Percentiles rank a stretch among this genome's conserved stretches.
These are phyloP conservation scores for Musa itinerans DNA, from an alignment of 176 grass and related monocot genomes.

Conservation along the genomic window DNA sequence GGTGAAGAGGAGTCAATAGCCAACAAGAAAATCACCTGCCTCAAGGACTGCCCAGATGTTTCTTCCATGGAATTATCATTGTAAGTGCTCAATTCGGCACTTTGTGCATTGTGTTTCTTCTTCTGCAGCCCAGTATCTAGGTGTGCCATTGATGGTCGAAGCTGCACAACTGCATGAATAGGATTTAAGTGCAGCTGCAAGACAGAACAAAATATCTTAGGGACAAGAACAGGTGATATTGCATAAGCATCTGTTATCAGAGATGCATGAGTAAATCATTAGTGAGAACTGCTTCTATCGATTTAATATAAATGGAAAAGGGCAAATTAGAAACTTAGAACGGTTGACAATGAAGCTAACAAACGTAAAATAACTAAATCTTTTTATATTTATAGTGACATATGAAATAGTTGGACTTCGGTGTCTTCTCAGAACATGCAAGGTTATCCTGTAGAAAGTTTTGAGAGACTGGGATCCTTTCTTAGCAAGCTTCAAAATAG, in stretches of 20 bases:
- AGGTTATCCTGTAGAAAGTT: too few relatives aligned
- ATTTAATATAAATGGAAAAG: not conserved
- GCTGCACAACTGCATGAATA: conserved; percentile 63
- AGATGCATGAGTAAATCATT: not conserved
- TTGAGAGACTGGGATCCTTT: too few relatives aligned
- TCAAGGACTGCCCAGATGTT: conserved; percentile 18
- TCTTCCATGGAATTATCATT: conserved; percentile 5
- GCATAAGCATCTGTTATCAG: too few relatives aligned
- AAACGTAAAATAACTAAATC: not conserved
- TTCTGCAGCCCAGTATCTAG: conserved; percentile 30
- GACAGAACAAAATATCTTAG: conserved; percentile 23
- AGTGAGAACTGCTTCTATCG: not conserved
- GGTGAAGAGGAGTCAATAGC: not conserved
- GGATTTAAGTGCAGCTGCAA: conserved; percentile 73
- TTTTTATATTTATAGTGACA: not conserved
- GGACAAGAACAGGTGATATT: conserved; percentile 7
- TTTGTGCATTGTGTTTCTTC: conserved; percentile 29
- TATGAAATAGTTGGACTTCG: not conserved
- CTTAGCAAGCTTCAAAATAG: too few relatives aligned
- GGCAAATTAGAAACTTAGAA: not conserved
- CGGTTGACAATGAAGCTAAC: not conserved
- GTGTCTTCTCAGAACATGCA: too few relatives aligned
- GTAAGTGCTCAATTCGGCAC: conserved; percentile 10
- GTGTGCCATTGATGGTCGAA: conserved; percentile 53
- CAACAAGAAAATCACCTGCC: conserved; percentile 6